phyloP scores from a whole-genome alignment of 805 yeast species.

The Kuraishia cidri region DNA sequence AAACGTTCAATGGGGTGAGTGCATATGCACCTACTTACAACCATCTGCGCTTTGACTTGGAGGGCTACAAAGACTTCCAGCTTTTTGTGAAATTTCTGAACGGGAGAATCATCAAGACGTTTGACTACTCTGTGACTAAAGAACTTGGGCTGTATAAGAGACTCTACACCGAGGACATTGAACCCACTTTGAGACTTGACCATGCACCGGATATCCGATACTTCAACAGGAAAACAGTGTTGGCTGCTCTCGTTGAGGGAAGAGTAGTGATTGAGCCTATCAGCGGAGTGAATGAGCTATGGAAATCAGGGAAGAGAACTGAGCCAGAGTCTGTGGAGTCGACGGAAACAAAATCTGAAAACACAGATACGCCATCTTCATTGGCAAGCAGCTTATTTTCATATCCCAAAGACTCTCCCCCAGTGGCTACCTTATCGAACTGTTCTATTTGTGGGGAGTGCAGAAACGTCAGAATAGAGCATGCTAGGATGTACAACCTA shows the following conservation, averaged over 20 bases:
- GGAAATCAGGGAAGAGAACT: constrained; percentile 22
- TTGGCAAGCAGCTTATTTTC: constrained; percentile 31
- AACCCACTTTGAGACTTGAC: constrained; percentile 59
- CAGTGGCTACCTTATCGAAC: constrained; percentile 66
- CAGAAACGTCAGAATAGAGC: constrained; percentile 61
- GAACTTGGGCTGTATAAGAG: constrained; percentile 53
- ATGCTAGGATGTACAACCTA: constrained; percentile 68
- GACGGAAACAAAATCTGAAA: too few relatives aligned
- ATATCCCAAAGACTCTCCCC: constrained; percentile 41
- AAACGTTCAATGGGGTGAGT: constrained; percentile 12
- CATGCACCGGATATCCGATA: constrained; percentile 55
- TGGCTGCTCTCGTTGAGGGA: constrained; percentile 69
- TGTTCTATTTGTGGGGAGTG: constrained; percentile 83
- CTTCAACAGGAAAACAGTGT: constrained; percentile 51
- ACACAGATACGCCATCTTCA: too few relatives aligned
- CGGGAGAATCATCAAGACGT: constrained; percentile 4
- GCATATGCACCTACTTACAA: constrained; percentile 21
- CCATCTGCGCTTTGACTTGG: constrained; percentile 32
- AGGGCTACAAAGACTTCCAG: constrained; percentile 33
- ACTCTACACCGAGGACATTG: constrained; percentile 70
- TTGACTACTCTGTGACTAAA: constrained; percentile 21
- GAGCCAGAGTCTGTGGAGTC: constrained; percentile 4
- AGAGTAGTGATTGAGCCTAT: constrained; percentile 80
- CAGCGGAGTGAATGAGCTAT: constrained; percentile 71
- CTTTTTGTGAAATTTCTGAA: constrained; percentile 15